These are phyloP conservation scores for Euphorbia corollata DNA, from an alignment of 441 rosid species.

Conservation along the genomic window DNA sequence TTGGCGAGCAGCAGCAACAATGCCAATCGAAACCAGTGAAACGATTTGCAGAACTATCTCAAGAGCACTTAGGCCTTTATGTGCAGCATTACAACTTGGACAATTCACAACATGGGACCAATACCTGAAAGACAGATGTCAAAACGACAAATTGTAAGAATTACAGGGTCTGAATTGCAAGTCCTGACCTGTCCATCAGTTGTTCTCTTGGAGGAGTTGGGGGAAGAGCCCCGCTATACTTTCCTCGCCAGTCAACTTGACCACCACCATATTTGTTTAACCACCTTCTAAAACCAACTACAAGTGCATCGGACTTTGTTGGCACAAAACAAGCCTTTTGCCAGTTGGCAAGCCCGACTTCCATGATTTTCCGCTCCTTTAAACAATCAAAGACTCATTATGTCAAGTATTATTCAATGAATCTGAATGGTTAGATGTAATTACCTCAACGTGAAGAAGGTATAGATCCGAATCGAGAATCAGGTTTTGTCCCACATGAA, in stretches of 20 bases:
- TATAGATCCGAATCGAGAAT: constrained; percentile 82
- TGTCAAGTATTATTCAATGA: neutral
- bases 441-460: constrained; percentile 83
- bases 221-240: constrained; percentile 54
- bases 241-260: constrained; percentile 71
- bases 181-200: constrained; percentile 64
- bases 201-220: constrained; percentile 75
- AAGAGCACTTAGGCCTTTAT: constrained; percentile 48
- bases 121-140: constrained; percentile 37
- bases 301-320: constrained; percentile 66
- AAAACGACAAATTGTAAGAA: neutral
- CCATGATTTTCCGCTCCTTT: constrained; percentile 78
- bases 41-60: constrained; percentile 56
- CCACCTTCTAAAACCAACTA: constrained; percentile 82
- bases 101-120: constrained; percentile 88
- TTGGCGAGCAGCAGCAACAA: constrained; percentile 53
- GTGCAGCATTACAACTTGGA: constrained; percentile 58
- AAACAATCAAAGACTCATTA: constrained; percentile 5
- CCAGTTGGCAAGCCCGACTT: constrained; percentile 62
- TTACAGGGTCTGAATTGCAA: neutral
- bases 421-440: neutral
- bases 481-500: constrained; percentile 62
- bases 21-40: constrained; percentile 46
- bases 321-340: constrained; percentile 79
- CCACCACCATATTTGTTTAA: constrained; percentile 56